These are phyloP conservation scores for Tricholomella constricta DNA, from an alignment of 768 basidiomycete species.

Conservation along the genomic window DNA sequence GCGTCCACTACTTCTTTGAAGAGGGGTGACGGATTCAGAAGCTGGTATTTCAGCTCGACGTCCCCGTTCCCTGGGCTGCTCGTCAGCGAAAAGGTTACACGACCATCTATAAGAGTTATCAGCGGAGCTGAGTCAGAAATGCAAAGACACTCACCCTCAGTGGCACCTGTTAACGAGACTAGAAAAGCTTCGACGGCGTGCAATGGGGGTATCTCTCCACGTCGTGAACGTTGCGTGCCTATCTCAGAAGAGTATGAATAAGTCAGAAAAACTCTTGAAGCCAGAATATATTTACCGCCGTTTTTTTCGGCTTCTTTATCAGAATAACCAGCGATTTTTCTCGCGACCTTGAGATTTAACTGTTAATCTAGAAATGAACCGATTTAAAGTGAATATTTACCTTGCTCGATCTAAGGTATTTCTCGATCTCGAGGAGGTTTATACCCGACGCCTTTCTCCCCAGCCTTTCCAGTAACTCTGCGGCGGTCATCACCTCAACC, in stretches of 20 bases:
- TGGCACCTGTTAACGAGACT: slow-evolving; percentile 72
- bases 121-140: background rate
- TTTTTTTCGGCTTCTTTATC: slow-evolving; percentile 57
- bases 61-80: slow-evolving; percentile 39
- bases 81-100: slow-evolving; percentile 61
- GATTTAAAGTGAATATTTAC: slow-evolving; percentile 38
- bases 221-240: slow-evolving; percentile 23
- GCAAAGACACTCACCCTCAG: slow-evolving; percentile 54
- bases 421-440: slow-evolving; percentile 81
- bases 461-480: slow-evolving; percentile 62
- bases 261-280: background rate
- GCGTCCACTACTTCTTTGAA: slow-evolving; percentile 83
- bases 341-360: slow-evolving; percentile 50
- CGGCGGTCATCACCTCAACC: slow-evolving; percentile 68
- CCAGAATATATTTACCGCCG: slow-evolving; percentile 27
- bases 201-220: slow-evolving; percentile 68
- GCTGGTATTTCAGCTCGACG: slow-evolving; percentile 84
- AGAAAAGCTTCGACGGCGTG: slow-evolving; percentile 81
- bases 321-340: slow-evolving; percentile 85
- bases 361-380: background rate
- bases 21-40: slow-evolving; percentile 86
- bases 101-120: slow-evolving; percentile 56
- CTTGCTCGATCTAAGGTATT: slow-evolving; percentile 83
- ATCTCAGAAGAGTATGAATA: background rate
- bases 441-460: slow-evolving; percentile 72